Conservation (phyloP, 2,329 filamentous ascomycete genomes). For the Thelonectria rubi region DNA sequence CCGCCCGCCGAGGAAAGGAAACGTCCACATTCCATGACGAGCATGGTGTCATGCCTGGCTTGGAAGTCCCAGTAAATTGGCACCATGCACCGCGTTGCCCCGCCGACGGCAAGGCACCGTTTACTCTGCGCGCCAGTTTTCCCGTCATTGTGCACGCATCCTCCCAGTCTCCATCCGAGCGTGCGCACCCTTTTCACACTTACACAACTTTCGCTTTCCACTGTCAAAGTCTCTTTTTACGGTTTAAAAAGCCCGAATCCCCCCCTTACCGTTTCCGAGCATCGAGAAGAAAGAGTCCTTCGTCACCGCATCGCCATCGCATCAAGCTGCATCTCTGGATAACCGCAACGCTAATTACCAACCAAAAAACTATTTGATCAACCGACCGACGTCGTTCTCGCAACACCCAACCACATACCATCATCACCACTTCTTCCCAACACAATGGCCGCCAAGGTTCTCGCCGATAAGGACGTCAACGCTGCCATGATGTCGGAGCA, state of each 20-base stretch:
- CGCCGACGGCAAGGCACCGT: slow-evolving; percentile 33
- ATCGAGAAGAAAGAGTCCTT: not conserved
- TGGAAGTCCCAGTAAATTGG: not conserved
- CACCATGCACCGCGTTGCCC: slow-evolving; percentile 34
- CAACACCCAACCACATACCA: not conserved
- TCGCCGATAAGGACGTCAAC: slow-evolving; percentile 74
- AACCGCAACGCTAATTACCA: not conserved
- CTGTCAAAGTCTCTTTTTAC: slow-evolving; percentile 1
- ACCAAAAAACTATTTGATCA: not conserved
- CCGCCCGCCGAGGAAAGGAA: not conserved
- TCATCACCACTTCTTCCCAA: slow-evolving; percentile 6
- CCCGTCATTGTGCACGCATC: slow-evolving; percentile 13
- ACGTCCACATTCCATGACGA: not conserved
- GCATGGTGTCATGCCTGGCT: not conserved
- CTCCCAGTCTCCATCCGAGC: not conserved
- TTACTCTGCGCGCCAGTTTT: slow-evolving; percentile 32
- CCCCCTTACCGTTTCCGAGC: not conserved
- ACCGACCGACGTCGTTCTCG: slow-evolving; percentile 8
- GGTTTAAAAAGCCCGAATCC: slow-evolving; percentile 7
- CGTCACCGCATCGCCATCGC: too few species aligned
- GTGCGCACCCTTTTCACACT: not conserved
- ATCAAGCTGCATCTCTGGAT: not conserved
- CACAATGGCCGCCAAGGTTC: slow-evolving; percentile 67
- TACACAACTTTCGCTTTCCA: not conserved
- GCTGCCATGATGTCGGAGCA: slow-evolving; percentile 52